Evolutionary conservation across 768 basidiomycete species (phyloP), one percentile per base, ranked within the genome.

Genomic region (Lactarius tabidus): DNA sequence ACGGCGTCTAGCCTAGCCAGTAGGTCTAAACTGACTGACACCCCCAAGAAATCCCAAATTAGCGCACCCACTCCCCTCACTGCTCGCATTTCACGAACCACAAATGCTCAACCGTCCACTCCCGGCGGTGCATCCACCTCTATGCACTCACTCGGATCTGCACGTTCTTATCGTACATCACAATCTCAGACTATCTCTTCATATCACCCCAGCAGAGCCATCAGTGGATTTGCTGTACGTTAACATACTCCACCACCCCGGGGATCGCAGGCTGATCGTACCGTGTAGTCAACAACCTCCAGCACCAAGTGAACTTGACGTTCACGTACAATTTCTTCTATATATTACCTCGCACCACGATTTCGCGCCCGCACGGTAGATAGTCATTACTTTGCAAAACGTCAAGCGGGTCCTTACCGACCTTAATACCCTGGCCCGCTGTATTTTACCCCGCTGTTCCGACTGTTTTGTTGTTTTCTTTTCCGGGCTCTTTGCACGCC

Each of bases 21-120:
- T 60, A 78, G 72, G 58, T 89, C 87, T 68, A 79, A 84, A 56
- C 75, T 79, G 26, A 84, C 87, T 61, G 84, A 84, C 70, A 93
- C 91, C 8, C 92, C 92, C 20, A 94, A 93, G 80, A 93, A 94
- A 77, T 90, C 91, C 6, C 82, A 91, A 72, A 95, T 95, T 68
- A 88, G 92, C 71, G 92, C 91, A 15, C 93, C 93, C 8, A 92
- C 93, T 3, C 91, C 93, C 1, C 80, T 95, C 60, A 89, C 93
- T 23, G 91, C 93, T 64, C 88, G 93, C 56, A 82, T 83, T 15
- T 79, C 85, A 6, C 84, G 89, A 65, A 84, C 83, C 38, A 78
- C 79, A 18, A 76, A 79, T 23, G 82, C 82, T 36, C 79, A 79
- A 45, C 80, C 84, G 52, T 81, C 82, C 57, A 90, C 89, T 4